A percentile compares a stretch with the other conserved stretches of the same genome.
phyloP scores from a whole-genome alignment of 2,329 filamentous ascomycete genomes.

The Scytalidium lignicola region DNA sequence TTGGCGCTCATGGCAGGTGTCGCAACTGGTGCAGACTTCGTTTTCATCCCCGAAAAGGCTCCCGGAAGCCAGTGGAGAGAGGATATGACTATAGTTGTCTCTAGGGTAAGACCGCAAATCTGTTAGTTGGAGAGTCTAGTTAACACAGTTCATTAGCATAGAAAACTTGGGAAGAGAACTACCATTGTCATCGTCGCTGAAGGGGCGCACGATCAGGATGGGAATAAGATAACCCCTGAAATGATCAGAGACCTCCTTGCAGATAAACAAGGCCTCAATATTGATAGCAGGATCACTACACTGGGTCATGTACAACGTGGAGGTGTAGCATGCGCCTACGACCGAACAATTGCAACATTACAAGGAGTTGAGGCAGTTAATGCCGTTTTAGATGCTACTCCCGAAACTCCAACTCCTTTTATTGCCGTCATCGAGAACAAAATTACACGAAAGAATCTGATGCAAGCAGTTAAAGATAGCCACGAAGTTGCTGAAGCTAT shows the following conservation, averaged over 20 bases:
- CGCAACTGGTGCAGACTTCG: constrained; percentile 89
- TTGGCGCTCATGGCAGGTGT: constrained; percentile 94
- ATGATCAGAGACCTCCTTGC: constrained; percentile 89
- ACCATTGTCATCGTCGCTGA: constrained; percentile 98
- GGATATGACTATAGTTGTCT: constrained; percentile 77
- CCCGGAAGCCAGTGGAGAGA: constrained; percentile 82
- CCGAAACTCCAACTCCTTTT: constrained; percentile 85
- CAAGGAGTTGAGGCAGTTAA: constrained; percentile 94
- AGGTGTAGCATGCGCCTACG: constrained; percentile 86
- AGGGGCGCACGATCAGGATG: constrained; percentile 78
- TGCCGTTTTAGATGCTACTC: constrained; percentile 82
- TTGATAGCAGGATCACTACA: constrained; percentile 92
- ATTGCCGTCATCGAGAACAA: constrained; percentile 98
- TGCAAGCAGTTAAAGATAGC: constrained; percentile 83
- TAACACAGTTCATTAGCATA: constrained; percentile 53
- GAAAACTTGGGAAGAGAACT: constrained; percentile 85
- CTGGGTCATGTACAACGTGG: constrained; percentile 97
- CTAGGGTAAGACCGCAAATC: constrained; percentile 46
- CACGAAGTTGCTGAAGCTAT: constrained; percentile 81
- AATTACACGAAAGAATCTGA: constrained; percentile 82
- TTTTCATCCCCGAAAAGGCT: constrained; percentile 95
- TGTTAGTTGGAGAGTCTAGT: constrained; percentile 12
- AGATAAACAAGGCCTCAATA: constrained; percentile 64
- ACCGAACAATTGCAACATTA: constrained; percentile 85
- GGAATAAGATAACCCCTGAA: constrained; percentile 75